Base-by-base conservation (phyloP, 1,284 basidiomycete genomes). In the Kalmanozyma brasiliensis region DNA sequence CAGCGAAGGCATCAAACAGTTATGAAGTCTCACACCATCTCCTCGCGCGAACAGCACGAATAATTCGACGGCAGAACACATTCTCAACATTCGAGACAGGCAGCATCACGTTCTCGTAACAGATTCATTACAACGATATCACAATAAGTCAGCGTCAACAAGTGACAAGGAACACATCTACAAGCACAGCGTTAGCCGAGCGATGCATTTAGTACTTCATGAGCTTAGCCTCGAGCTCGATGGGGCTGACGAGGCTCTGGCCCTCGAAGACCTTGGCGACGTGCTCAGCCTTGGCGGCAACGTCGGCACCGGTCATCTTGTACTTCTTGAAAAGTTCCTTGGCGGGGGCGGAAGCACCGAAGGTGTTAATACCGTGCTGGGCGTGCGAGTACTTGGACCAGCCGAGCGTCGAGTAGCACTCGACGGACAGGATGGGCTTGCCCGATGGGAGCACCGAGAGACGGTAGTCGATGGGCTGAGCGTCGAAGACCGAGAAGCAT, bases 401-500 rank as follows among this genome's bases (percentile, higher is more conserved):
- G 69, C 82, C 79, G 49, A 74, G 61, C 20, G 78, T 78, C 44
- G 83, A 74, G 83, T 86, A 88, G 24, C 93, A 93, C 85, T 97
- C 94, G 66, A 97, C 87, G 43, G 92, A 92, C 68, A 97, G 83
- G 82, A 96, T 90, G 41, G 94, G 94, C 34, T 91, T 89, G 57
- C 94, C 94, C 75, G 89, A 90, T 79, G 92, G 89, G 72, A 97
- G 84, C 47, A 96, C 93, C 79, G 88, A 88, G 77, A 93, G 84
- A 81, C 86, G 88, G 86, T 97, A 97, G 63, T 89, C 88, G 78
- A 86, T 83, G 69, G 88, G 84, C 85, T 96, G 94, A 78, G 87
- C 85, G 84, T 95, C 91, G 83, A 97, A 97, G 68, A 92, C 88
- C 70, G 89, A 86, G 89, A 90, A 92, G 84, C 91, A 95, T 26